Percentiles rank a stretch among this genome's conserved stretches.
Evolutionary conservation across 2,329 filamentous ascomycete genomes (phyloP).

Genomic region (Sporothrix variecibatus): DNA sequence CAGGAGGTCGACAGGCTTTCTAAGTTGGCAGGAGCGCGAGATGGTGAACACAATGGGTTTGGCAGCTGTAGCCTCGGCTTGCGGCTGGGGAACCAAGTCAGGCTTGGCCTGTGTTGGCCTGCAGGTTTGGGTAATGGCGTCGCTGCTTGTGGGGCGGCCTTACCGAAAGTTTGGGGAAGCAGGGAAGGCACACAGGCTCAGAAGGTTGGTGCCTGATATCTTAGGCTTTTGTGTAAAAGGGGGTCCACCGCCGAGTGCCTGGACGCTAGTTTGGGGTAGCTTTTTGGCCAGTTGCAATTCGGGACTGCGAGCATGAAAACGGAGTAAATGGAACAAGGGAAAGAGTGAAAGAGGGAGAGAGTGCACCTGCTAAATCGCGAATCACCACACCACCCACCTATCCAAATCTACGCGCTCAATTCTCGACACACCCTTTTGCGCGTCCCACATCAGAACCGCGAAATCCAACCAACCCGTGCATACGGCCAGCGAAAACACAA

Average conservation of each 20-base stretch:
- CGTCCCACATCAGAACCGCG: not conserved
- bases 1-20: not conserved
- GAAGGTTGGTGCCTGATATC: not conserved
- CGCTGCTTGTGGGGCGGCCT: not conserved
- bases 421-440: not conserved
- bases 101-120: not conserved
- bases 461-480: not conserved
- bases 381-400: not conserved
- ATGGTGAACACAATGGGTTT: not conserved
- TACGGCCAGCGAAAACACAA: not conserved
- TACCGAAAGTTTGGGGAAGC: not conserved
- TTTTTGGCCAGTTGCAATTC: conserved; percentile 1
- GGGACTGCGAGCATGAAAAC: not conserved
- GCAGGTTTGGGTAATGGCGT: not conserved
- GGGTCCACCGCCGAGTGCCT: not conserved
- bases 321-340: too few relatives aligned
- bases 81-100: conserved; percentile 10
- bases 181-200: not conserved
- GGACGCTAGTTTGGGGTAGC: not conserved
- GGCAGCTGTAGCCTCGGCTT: conserved; percentile 28
- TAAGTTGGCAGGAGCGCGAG: not conserved
- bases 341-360: not conserved
- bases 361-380: not conserved
- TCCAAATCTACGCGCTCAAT: not conserved
- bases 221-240: not conserved